phyloP scores from a whole-genome alignment of 2,329 filamentous ascomycete species.

The Claviceps sp. region DNA sequence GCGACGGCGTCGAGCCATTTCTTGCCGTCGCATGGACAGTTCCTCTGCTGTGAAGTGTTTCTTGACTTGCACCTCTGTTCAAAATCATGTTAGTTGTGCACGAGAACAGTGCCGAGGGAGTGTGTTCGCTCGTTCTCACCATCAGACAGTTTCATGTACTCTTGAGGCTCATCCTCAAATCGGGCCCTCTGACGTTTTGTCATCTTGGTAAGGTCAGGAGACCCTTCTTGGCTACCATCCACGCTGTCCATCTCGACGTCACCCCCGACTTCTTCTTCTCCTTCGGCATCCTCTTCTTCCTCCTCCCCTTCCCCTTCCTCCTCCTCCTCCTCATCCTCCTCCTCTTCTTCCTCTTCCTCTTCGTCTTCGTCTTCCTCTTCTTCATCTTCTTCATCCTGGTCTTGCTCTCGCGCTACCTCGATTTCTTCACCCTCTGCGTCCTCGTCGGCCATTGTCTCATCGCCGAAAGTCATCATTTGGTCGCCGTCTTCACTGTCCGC shows the following conservation, averaged over 20 bases:
- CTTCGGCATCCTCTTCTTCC: conserved; percentile 16
- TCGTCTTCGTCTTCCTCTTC: conserved; percentile 35
- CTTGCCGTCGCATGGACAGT: conserved; percentile 46
- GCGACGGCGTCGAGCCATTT: conserved; percentile 47
- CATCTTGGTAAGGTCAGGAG: conserved; percentile 45
- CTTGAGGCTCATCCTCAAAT: conserved; percentile 41
- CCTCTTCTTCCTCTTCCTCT: conserved; percentile 28
- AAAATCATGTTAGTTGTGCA: background rate
- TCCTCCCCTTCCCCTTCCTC: background rate
- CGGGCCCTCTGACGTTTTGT: conserved; percentile 47
- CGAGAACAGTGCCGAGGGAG: background rate
- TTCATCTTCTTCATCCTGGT: conserved; percentile 23
- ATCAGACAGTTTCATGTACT: conserved; percentile 48
- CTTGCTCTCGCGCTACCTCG: conserved; percentile 28
- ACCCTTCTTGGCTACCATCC: conserved; percentile 33
- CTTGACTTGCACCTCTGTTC: conserved; percentile 48
- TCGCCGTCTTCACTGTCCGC: conserved; percentile 33
- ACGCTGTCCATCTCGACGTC: conserved; percentile 28
- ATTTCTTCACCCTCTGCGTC: conserved; percentile 36
- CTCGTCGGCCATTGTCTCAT: conserved; percentile 33
- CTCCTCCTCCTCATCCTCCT: conserved; percentile 22
- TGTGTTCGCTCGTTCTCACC: conserved; percentile 24
- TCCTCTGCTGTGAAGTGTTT: conserved; percentile 49
- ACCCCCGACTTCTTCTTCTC: conserved; percentile 24
- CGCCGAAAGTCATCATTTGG: conserved; percentile 24